Conservation (phyloP, 1,284 basidiomycete species). For the Sporisorium iseilematis-ciliati region DNA sequence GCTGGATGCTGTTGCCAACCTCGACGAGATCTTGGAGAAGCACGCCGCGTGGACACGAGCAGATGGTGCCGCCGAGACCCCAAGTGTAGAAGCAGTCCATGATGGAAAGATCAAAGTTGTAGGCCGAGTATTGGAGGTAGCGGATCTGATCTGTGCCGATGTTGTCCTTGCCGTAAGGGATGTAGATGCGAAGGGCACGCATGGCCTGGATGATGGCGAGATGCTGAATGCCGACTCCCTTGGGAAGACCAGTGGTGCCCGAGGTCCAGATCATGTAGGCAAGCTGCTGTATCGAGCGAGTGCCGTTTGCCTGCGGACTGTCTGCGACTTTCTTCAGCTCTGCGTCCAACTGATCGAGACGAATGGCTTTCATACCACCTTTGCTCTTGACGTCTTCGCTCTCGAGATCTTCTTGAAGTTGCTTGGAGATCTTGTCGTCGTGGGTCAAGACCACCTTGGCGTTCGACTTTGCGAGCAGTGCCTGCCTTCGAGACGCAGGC, state of each 20-base stretch:
- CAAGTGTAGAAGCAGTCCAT: constrained; percentile 69
- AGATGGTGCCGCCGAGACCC: constrained; percentile 66
- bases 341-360: constrained; percentile 52
- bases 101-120: constrained; percentile 69
- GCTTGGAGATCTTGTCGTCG: constrained; percentile 42
- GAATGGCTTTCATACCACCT: constrained; percentile 44
- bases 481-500: constrained; percentile 64
- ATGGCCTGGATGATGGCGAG: constrained; percentile 67
- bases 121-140: constrained; percentile 69
- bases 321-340: constrained; percentile 18
- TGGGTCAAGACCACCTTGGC: constrained; percentile 59
- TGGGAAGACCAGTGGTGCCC: constrained; percentile 70
- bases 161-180: constrained; percentile 58
- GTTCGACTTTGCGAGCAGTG: constrained; percentile 66
- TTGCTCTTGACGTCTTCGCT: constrained; percentile 36
- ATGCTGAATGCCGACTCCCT: constrained; percentile 69
- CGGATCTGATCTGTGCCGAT: constrained; percentile 57
- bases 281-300: constrained; percentile 51
- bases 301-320: background rate
- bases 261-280: constrained; percentile 70
- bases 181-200: constrained; percentile 63
- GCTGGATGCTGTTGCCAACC: constrained; percentile 59
- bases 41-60: constrained; percentile 59
- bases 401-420: constrained; percentile 38
- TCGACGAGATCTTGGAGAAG: constrained; percentile 60